Evolutionary conservation across 2,329 filamentous ascomycete genomes (phyloP).

Genomic region (Dichotomopilus funicola): DNA sequence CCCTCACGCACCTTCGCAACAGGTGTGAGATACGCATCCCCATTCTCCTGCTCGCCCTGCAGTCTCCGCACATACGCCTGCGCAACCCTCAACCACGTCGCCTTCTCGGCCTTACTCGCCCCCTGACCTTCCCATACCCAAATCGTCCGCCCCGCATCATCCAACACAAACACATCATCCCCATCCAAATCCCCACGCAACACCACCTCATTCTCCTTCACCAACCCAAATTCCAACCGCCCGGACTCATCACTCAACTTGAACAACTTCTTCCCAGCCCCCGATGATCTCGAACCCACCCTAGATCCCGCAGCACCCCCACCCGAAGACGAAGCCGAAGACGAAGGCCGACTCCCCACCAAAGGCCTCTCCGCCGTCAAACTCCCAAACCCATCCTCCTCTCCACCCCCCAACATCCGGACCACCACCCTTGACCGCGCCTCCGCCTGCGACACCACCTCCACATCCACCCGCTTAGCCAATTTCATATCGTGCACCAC

Average conservation of each 20-base stretch:
- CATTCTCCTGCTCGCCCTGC: constrained; percentile 27
- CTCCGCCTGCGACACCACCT: constrained; percentile 6
- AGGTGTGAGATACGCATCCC: constrained; percentile 39
- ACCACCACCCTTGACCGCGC: constrained; percentile 1
- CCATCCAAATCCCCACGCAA: background rate
- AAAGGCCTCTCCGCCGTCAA: constrained; percentile 1
- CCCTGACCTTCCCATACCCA: constrained; percentile 5
- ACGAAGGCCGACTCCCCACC: background rate
- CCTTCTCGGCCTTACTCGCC: constrained; percentile 5
- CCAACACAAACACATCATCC: constrained; percentile 5
- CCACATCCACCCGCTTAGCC: constrained; percentile 3
- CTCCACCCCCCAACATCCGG: constrained; percentile 26
- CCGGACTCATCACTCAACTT: constrained; percentile 4
- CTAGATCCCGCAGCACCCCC: background rate
- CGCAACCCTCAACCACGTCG: constrained; percentile 6
- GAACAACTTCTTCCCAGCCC: constrained; percentile 2
- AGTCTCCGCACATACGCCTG: constrained; percentile 25
- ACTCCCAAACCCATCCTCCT: constrained; percentile 12
- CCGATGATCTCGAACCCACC: background rate
- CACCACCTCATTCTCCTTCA: background rate
- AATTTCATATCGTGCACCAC: constrained; percentile 3
- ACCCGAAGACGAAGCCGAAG: background rate
- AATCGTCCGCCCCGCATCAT: background rate
- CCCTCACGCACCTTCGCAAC: constrained; percentile 53
- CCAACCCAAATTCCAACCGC: constrained; percentile 1